These are phyloP conservation scores for Tricholoma hemisulphureum DNA, from an alignment of 768 basidiomycete species.

Conservation along the genomic window DNA sequence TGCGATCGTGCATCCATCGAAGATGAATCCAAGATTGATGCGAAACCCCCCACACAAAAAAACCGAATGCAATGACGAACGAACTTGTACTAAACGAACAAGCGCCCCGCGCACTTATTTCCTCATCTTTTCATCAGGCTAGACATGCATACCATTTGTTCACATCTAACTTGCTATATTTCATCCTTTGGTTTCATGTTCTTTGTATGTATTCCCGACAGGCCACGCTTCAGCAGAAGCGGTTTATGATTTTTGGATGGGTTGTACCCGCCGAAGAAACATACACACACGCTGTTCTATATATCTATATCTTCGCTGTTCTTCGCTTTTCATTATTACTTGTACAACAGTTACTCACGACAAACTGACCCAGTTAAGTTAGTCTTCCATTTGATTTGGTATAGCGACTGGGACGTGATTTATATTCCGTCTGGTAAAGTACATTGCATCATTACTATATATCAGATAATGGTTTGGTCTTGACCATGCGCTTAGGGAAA, in stretches of 20 bases:
- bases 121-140: background rate
- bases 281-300: background rate
- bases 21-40: constrained; percentile 6
- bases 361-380: too few relatives aligned
- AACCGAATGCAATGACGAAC: background rate
- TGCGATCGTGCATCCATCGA: constrained; percentile 5
- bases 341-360: background rate
- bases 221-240: constrained; percentile 9
- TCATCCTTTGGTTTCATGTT: background rate
- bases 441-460: constrained; percentile 30
- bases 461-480: too few relatives aligned
- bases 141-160: constrained; percentile 7
- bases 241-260: background rate
- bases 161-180: background rate
- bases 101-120: constrained; percentile 1
- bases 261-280: constrained; percentile 5
- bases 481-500: too few relatives aligned
- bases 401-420: too few relatives aligned
- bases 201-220: constrained; percentile 9
- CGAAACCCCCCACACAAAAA: constrained; percentile 2
- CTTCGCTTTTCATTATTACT: background rate
- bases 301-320: background rate
- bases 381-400: background rate
- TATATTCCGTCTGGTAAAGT: constrained; percentile 16
- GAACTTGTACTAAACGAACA: background rate